Conservation (phyloP, 257 asterid species). For the Paulownia fortunei region DNA sequence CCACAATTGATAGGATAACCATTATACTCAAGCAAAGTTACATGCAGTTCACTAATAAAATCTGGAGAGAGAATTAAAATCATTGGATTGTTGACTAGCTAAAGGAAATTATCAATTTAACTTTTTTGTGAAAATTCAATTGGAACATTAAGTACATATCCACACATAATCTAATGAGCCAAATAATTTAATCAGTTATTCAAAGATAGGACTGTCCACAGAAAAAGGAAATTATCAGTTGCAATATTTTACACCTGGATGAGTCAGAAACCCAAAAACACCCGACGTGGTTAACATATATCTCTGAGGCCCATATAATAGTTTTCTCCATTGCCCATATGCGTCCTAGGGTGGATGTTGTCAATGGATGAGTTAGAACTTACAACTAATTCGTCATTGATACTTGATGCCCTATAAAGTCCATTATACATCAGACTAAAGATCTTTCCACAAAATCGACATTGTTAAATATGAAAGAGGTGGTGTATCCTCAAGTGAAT, state of each 20-base stretch:
- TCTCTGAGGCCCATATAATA: neutral
- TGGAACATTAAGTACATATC: neutral
- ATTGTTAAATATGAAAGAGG: neutral
- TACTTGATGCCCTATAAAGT: neutral
- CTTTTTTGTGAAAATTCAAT: neutral
- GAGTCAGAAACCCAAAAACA: too few relatives aligned
- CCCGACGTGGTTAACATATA: neutral
- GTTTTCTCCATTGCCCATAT: neutral
- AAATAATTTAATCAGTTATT: neutral
- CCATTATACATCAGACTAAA: neutral
- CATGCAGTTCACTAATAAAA: conserved; percentile 7
- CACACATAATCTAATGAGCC: neutral
- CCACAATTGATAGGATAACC: conserved; percentile 29
- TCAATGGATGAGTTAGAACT: neutral
- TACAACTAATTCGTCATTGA: neutral
- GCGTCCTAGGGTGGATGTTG: neutral
- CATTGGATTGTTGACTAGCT: conserved; percentile 1
- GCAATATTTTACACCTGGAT: too few relatives aligned
- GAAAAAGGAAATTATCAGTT: neutral
- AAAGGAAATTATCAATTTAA: neutral
- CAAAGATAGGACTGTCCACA: neutral
- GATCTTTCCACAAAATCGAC: neutral
- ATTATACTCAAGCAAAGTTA: conserved; percentile 10
- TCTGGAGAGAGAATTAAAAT: neutral
- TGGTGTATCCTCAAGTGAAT: conserved; percentile 4